These are phyloP conservation scores for Alternaria burnsii DNA, from an alignment of 2,329 filamentous ascomycete species.

Conservation along the genomic window DNA sequence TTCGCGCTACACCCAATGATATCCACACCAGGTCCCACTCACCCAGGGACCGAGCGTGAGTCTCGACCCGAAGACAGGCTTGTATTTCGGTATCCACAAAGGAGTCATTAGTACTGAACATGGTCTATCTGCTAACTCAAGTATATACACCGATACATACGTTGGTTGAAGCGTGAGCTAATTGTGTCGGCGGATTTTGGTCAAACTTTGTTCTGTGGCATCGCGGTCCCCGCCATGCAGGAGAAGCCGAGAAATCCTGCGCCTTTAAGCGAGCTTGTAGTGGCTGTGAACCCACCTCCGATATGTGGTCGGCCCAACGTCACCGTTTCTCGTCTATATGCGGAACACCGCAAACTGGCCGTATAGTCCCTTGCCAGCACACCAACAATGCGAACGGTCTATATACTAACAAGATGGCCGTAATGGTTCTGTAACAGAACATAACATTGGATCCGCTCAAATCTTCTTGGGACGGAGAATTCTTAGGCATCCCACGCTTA, in stretches of 20 bases:
- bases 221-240: conserved; percentile 23
- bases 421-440: conserved; percentile 1
- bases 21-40: conserved; percentile 13
- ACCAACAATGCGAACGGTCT: conserved; percentile 6
- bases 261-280: conserved; percentile 16
- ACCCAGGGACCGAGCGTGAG: conserved; percentile 14
- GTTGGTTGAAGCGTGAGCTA: conserved; percentile 12
- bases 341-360: conserved; percentile 11
- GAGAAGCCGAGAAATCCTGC: conserved; percentile 15
- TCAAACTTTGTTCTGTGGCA: conserved; percentile 15
- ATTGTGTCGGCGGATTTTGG: conserved; percentile 12
- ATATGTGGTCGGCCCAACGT: conserved; percentile 24
- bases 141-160: conserved; percentile 9
- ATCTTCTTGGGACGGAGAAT: conserved; percentile 1
- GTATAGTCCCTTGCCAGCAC: conserved; percentile 3
- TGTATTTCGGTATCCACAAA: conserved; percentile 21
- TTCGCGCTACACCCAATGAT: conserved; percentile 28
- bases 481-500: conserved; percentile 4
- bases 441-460: conserved; percentile 2
- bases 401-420: background rate
- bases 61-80: conserved; percentile 27
- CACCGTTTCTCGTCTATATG: conserved; percentile 19
- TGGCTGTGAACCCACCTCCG: conserved; percentile 21
- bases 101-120: conserved; percentile 4
- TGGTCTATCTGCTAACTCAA: conserved; percentile 12